phyloP scores from a whole-genome alignment of 208 protist species.

The Leishmania martiniquensis region DNA sequence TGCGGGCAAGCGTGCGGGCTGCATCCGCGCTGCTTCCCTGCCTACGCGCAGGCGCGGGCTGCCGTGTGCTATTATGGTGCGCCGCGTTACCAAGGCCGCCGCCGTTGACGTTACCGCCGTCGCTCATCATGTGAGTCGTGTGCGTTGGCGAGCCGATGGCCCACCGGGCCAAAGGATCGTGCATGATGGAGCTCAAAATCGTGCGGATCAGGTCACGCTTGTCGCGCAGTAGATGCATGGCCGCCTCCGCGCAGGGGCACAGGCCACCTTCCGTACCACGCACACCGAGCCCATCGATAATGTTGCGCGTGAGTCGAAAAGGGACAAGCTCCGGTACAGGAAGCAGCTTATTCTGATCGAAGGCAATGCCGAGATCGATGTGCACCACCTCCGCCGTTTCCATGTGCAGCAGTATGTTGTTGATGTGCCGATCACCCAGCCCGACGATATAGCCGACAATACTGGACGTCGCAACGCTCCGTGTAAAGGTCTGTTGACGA shows the following conservation, averaged over 20 bases:
- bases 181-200: constrained; percentile 93
- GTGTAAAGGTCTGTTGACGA: constrained; percentile 86
- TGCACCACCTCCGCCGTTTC: constrained; percentile 93
- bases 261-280: constrained; percentile 93
- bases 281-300: constrained; percentile 96
- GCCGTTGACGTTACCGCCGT: neutral
- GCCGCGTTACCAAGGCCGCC: constrained; percentile 14
- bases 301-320: constrained; percentile 96
- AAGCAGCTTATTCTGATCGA: constrained; percentile 91
- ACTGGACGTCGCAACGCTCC: constrained; percentile 87
- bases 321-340: constrained; percentile 95
- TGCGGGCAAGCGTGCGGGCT: constrained; percentile 67
- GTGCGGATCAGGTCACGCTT: constrained; percentile 80
- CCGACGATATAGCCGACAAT: constrained; percentile 97
- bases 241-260: constrained; percentile 80
- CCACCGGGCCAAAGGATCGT: constrained; percentile 97
- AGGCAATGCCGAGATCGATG: constrained; percentile 96
- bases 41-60: constrained; percentile 24
- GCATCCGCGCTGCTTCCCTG: constrained; percentile 63
- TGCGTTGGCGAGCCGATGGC: constrained; percentile 29
- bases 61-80: constrained; percentile 11
- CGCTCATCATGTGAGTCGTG: neutral
- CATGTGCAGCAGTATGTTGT: constrained; percentile 96
- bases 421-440: constrained; percentile 96
- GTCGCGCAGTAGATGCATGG: constrained; percentile 82